Evolutionary conservation across 1,284 basidiomycete genomes (phyloP).

Genomic region (Microbotryum violaceum): DNA sequence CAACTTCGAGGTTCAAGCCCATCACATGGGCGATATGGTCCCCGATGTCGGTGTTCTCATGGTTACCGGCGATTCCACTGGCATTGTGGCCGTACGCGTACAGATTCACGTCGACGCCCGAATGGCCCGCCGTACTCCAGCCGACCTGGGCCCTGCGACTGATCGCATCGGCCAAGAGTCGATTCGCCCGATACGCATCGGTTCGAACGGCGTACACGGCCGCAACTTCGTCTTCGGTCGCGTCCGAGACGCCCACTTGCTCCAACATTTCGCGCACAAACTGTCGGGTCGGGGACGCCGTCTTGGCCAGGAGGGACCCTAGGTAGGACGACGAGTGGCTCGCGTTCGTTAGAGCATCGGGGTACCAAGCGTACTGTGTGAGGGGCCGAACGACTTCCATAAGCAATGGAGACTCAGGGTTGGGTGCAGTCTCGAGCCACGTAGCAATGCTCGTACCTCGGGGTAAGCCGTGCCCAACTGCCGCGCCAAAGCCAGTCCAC

Average conservation of each 20-base stretch:
- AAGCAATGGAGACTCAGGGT: not conserved
- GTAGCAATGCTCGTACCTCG: constrained; percentile 17
- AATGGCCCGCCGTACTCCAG: constrained; percentile 43
- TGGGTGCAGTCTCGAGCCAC: constrained; percentile 8
- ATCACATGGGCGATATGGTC: constrained; percentile 13
- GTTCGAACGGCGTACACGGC: constrained; percentile 30
- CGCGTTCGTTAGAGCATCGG: constrained; percentile 38
- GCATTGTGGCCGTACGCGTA: constrained; percentile 38
- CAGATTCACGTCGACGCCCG: constrained; percentile 44
- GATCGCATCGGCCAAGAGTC: constrained; percentile 34
- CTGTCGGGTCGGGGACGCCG: constrained; percentile 22
- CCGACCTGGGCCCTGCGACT: constrained; percentile 41
- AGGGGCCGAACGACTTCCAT: not conserved
- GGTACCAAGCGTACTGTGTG: constrained; percentile 35
- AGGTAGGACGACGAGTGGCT: constrained; percentile 39
- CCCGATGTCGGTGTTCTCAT: constrained; percentile 41
- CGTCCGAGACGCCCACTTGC: constrained; percentile 35
- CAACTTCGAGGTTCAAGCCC: constrained; percentile 23
- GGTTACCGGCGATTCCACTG: constrained; percentile 37
- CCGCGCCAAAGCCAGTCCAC: constrained; percentile 41
- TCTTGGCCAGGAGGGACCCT: constrained; percentile 20
- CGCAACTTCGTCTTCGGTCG: constrained; percentile 36
- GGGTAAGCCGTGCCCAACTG: constrained; percentile 40
- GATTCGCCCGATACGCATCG: constrained; percentile 20
- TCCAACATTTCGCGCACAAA: constrained; percentile 31